Base-by-base conservation (phyloP, 768 basidiomycete genomes). In the Auricularia sp. region DNA sequence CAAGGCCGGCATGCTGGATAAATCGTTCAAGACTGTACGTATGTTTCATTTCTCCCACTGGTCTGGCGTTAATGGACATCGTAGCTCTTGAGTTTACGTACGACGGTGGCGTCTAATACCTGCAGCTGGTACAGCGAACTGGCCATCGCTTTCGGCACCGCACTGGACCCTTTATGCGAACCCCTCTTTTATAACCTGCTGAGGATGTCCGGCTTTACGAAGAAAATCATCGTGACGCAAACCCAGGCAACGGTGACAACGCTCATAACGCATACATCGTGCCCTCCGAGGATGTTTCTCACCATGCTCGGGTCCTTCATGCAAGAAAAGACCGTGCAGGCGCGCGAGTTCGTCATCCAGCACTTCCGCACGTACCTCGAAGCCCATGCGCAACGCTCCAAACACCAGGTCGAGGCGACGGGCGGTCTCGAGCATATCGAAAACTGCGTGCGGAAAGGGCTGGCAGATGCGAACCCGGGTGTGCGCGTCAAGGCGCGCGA, bases 161-260 rank as follows among this genome's bases (percentile, higher is more conserved):
- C 80, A 16, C 77, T 98, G 58, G 95, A 98, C 72, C 87, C 86
- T 0, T 84, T 89, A 70, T 87, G 87, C 71, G 97, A 98, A 61
- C 73, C 79, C 1, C 71, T 97, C 3, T 79, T 93, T 65, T 81
- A 83, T n/a, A 83, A 88, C 70, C 81, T 95, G 12, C 79, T 95
- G 51, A 87, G 86, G 67, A 89, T 98, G 90, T 85, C 90, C 35
- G 87, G 86, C 7, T 86, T 91, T 63, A 98, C 95, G 36, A 99
- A 99, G 76, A 96, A 95, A 73, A 86, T 98, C 60, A 83, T 86
- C 29, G 92, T 90, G 3, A 87, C 92, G 64, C 88, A 88, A 65
- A 91, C 95, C 0, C 97, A 98, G 72, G 78, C 81, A 2, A 79
- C 85, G 1, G 82, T 91, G 8, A 79, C 81, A 1, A 75, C 79